Conservation (phyloP, 805 yeast genomes). For the Candida andamanensis region DNA sequence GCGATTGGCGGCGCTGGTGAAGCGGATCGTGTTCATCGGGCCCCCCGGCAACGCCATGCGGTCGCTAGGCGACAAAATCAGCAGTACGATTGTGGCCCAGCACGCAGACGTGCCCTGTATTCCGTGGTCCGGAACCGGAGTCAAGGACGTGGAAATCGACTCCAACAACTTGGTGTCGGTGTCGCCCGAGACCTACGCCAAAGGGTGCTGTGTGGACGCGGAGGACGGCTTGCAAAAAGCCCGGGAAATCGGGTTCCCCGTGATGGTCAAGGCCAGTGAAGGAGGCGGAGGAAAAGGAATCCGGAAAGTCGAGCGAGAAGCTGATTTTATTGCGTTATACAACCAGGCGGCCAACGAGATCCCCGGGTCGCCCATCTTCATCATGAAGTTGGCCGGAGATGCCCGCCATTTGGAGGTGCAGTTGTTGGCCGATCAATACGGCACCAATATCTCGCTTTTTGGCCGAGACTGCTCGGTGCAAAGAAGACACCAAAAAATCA, state of each 20-base stretch:
- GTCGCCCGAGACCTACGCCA: constrained; percentile 70
- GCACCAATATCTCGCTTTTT: constrained; percentile 92
- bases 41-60: constrained; percentile 99
- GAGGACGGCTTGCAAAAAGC: constrained; percentile 90
- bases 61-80: constrained; percentile 97
- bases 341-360: constrained; percentile 95
- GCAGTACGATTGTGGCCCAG: constrained; percentile 98
- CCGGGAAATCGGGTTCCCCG: constrained; percentile 88
- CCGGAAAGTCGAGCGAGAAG: constrained; percentile 86
- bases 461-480: constrained; percentile 99
- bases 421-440: constrained; percentile 95
- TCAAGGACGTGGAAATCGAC: constrained; percentile 73
- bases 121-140: constrained; percentile 99
- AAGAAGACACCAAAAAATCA: constrained; percentile 98
- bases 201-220: constrained; percentile 84
- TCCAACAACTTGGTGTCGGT: constrained; percentile 76
- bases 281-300: constrained; percentile 99
- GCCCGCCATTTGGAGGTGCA: constrained; percentile 99
- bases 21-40: constrained; percentile 89
- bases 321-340: constrained; percentile 70
- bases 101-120: constrained; percentile 98
- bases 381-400: constrained; percentile 94
- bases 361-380: constrained; percentile 97
- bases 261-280: constrained; percentile 98
- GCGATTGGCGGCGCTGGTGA: constrained; percentile 85